phyloP scores from a whole-genome alignment of 345 rosid species.

The Alliaria petiolata region DNA sequence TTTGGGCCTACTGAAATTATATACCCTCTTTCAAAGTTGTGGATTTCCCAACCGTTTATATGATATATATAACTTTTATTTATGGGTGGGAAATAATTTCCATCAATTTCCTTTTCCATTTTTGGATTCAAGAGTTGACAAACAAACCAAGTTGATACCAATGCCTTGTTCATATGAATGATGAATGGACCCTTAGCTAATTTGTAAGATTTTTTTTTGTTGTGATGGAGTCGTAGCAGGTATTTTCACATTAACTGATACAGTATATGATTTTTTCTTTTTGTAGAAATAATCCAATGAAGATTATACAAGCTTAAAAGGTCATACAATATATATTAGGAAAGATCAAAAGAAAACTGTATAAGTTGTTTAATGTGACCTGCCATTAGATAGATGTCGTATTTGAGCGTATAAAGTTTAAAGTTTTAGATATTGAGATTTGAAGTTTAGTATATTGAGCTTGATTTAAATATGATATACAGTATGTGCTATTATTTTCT shows the following conservation, averaged over 20 bases:
- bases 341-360: slow-evolving; percentile 1
- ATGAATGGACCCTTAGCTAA: slow-evolving; percentile 15
- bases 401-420: slow-evolving; percentile 1
- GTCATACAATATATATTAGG: slow-evolving; percentile 10
- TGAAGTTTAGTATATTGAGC: neutral
- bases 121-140: slow-evolving; percentile 22
- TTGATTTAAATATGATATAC: neutral
- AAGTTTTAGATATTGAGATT: neutral
- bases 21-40: slow-evolving; percentile 16
- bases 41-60: slow-evolving; percentile 4
- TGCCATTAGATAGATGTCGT: slow-evolving; percentile 20
- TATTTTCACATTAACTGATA: slow-evolving; percentile 3
- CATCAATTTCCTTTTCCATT: slow-evolving; percentile 20
- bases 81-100: slow-evolving; percentile 7
- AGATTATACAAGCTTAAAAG: slow-evolving; percentile 6
- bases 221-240: slow-evolving; percentile 15
- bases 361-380: slow-evolving; percentile 2
- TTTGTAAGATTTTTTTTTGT: neutral
- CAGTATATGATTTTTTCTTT: slow-evolving; percentile 2
- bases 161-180: slow-evolving; percentile 11
- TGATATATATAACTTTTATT: slow-evolving; percentile 3
- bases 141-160: slow-evolving; percentile 22
- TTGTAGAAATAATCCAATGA: slow-evolving; percentile 15
- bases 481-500: neutral
- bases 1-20: slow-evolving; percentile 26